phyloP scores from a whole-genome alignment of 116 monocot species.

The Iris pallida region DNA sequence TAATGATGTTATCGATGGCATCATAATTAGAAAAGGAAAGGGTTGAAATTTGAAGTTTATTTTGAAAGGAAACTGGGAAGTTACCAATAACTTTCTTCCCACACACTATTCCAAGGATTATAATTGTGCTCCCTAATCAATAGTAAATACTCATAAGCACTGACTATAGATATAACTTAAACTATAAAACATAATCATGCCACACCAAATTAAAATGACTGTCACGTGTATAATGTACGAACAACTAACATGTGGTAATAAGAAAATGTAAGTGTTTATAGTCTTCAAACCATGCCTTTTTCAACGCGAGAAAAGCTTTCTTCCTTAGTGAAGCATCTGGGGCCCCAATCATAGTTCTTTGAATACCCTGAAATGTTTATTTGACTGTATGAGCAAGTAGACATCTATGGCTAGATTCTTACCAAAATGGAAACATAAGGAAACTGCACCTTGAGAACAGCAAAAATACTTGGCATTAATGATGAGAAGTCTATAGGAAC shows the following conservation, averaged over 20 bases:
- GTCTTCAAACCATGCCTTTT: slow-evolving; percentile 34
- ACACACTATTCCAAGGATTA: too few species aligned
- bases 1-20: too few species aligned
- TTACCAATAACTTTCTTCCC: too few species aligned
- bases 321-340: slow-evolving; percentile 60
- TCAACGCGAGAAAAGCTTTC: slow-evolving; percentile 62
- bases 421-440: not conserved
- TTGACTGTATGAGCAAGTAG: slow-evolving; percentile 6
- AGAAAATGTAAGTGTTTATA: not conserved
- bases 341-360: slow-evolving; percentile 60
- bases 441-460: slow-evolving; percentile 55
- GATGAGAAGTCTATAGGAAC: slow-evolving; percentile 29
- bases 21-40: too few species aligned
- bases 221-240: not conserved
- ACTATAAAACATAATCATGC: not conserved
- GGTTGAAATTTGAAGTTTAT: too few species aligned
- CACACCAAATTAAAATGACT: not conserved
- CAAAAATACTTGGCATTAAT: slow-evolving; percentile 47
- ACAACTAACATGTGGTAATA: not conserved
- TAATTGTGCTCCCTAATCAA: too few species aligned
- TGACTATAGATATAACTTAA: too few species aligned
- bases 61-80: too few species aligned
- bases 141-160: too few species aligned
- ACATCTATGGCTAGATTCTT: not conserved
- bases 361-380: slow-evolving; percentile 54